Conservation (phyloP, 2,329 filamentous ascomycete genomes). For the Neopestalotiopsis sp. region DNA sequence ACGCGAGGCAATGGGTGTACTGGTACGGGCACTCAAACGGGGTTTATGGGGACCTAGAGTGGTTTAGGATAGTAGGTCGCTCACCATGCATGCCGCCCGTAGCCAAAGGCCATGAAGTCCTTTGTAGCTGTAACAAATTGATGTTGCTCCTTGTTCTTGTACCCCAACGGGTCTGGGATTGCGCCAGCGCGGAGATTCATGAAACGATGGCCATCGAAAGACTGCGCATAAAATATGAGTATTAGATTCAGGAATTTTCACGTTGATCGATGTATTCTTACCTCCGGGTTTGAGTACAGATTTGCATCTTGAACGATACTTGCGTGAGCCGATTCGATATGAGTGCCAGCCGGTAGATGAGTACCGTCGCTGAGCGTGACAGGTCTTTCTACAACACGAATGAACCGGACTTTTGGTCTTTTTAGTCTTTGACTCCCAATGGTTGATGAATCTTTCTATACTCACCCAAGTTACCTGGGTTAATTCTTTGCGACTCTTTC, state of each 20-base stretch:
- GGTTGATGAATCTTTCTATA: not conserved
- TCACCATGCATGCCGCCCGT: conserved; percentile 42
- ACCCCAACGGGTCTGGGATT: conserved; percentile 27
- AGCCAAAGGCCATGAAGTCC: conserved; percentile 42
- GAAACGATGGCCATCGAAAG: conserved; percentile 42
- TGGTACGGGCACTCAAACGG: too few species aligned
- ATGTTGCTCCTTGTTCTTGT: conserved; percentile 37
- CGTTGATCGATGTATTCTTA: conserved; percentile 16
- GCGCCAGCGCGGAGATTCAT: conserved; percentile 35
- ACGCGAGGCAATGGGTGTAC: too few species aligned
- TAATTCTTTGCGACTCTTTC: conserved; percentile 37
- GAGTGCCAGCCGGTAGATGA: conserved; percentile 42
- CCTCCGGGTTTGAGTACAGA: conserved; percentile 37
- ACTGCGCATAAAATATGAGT: not conserved
- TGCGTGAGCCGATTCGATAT: conserved; percentile 43
- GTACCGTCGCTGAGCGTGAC: conserved; percentile 31
- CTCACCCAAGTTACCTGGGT: conserved; percentile 31
- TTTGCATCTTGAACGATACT: conserved; percentile 38
- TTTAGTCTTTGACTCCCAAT: not conserved
- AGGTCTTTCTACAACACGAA: conserved; percentile 41
- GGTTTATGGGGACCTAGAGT: not conserved
- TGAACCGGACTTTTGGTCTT: conserved; percentile 41
- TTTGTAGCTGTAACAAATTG: conserved; percentile 46
- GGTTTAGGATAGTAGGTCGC: not conserved
- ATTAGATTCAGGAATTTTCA: conserved; percentile 5